Base-by-base conservation (phyloP, 768 basidiomycete species). In the Mycena alexandri region DNA sequence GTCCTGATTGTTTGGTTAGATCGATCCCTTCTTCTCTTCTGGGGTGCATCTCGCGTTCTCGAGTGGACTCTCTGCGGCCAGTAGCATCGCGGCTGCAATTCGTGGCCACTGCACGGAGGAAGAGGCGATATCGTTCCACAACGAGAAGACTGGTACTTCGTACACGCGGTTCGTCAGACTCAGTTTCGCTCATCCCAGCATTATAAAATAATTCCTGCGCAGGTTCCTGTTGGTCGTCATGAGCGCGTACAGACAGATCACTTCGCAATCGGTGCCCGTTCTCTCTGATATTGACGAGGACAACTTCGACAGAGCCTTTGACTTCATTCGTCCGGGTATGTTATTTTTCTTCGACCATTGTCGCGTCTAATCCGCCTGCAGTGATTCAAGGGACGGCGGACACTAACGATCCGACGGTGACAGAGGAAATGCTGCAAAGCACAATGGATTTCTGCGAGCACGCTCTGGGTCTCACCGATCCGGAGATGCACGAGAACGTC, bases 241-340 rank as follows among this genome's bases (percentile, higher is more conserved):
- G 42, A 83, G 83, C 67, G 82, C 83, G 33, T 86, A 85, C 73
- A 79, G 81, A 66, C 85, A 86, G 70, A 84, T 85, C 61, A 78
- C 78, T 19, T 71, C 79, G 7, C 85, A 86, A 70, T 72, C 75
- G 22, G 67, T 70, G 5, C 77, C 80, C 29, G 79, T 85, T 12
- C 78, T 85, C 19, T 74, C 76, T 4, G 83, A 85, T 59, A 73
- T 84, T 36, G 79, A 83, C 41, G 83, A 84, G 63, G 81, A 82
- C 70, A 85, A 82, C 72, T 86, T 83, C 63, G 85, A 86, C 72
- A 75, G 79, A 42, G 84, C 84, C 4, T 86, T 86, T 69, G 77
- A 79, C 24, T 77, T 80, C 70, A 76, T 86, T 58, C 74, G 82
- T 11, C 82, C 78, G 12, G 78, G 83, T 82, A 58, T 17, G 75